Base-by-base conservation (phyloP, 2,329 filamentous ascomycete genomes). In the Bertia moriformis region DNA sequence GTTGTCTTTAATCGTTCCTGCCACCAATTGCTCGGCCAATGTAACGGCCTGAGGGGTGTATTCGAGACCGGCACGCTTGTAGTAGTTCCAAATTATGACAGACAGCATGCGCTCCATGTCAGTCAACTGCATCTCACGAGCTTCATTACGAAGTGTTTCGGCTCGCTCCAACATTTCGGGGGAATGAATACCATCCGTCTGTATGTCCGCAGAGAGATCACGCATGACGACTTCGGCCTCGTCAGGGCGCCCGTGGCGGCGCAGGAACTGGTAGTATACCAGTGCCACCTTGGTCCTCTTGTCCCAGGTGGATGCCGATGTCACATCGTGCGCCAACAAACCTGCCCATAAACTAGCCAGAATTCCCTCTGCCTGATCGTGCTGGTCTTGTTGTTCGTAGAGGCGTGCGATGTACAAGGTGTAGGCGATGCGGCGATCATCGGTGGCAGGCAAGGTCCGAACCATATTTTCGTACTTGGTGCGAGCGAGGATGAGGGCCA, bases 391-490 rank as follows among this genome's bases (percentile, higher is more conserved):
- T 17, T 35, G 7, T 35, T 35, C 32, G 15, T 35, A 17, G 7
- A 35, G 32, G 10, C 17, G 32, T 10, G 32, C 32, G 10, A 35
- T 13, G 32, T 35, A 35, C 32, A 35, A 35, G 10, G 32, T 10
- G 32, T 35, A 17, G 10, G 10, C 7, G 15, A 35, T 35, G 32
- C 32, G 32, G 15, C 32, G 12, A 15, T 35, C 15, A 18, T 35
- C 32, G 7, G 15, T 17, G 17, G 17, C 32, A 18, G 10, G 10
- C 32, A 35, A 10, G 10, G 32, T 14, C 7, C 15, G 10, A 15
- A 10, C 10, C 32, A 35, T 35, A 17, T 35, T 35, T 7, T 35
- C 32, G 32, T 35, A 35, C 32, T 35, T 35, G 32, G 15, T 13
- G 7, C 15, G 32, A 7, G 32, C 32, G 17, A 35, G 10, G 7